Conservation (phyloP, 2,329 filamentous ascomycete species). For the Ophiocordyceps robertsii region DNA sequence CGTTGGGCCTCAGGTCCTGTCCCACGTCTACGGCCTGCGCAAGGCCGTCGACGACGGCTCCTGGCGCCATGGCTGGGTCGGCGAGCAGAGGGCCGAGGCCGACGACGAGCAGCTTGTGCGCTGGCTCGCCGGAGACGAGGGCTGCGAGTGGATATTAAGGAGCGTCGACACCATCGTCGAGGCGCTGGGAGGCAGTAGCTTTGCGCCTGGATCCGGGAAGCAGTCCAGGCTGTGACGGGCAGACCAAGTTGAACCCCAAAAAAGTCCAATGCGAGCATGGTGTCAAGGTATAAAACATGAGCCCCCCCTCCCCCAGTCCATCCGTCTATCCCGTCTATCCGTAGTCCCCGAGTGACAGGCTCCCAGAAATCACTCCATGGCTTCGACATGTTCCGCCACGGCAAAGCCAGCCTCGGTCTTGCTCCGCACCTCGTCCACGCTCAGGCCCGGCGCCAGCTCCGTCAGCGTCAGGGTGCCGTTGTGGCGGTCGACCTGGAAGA, state of each 20-base stretch:
- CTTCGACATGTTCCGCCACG: constrained; percentile 43
- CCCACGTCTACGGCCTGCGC: constrained; percentile 66
- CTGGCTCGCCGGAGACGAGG: constrained; percentile 31
- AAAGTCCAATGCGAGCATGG: too few species aligned
- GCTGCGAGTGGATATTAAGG: constrained; percentile 30
- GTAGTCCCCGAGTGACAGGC: not conserved
- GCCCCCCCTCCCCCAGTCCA: too few species aligned
- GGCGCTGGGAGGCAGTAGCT: constrained; percentile 29
- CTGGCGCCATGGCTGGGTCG: constrained; percentile 19
- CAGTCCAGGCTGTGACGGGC: constrained; percentile 3
- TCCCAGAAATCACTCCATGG: constrained; percentile 20
- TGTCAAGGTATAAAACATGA: too few species aligned
- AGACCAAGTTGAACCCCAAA: too few species aligned
- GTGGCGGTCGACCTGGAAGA: constrained; percentile 53
- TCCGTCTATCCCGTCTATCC: not conserved
- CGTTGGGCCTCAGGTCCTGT: constrained; percentile 69
- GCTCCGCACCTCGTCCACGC: constrained; percentile 51
- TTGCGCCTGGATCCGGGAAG: constrained; percentile 11
- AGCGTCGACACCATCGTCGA: constrained; percentile 30
- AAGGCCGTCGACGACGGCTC: constrained; percentile 62
- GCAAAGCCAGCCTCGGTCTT: constrained; percentile 59
- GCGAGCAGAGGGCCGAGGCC: constrained; percentile 5
- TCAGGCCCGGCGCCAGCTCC: constrained; percentile 56
- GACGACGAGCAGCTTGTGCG: constrained; percentile 20
- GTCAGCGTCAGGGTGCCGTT: constrained; percentile 52